Conservation (phyloP, 306 rosid genomes). For the Begonia masoniana region DNA sequence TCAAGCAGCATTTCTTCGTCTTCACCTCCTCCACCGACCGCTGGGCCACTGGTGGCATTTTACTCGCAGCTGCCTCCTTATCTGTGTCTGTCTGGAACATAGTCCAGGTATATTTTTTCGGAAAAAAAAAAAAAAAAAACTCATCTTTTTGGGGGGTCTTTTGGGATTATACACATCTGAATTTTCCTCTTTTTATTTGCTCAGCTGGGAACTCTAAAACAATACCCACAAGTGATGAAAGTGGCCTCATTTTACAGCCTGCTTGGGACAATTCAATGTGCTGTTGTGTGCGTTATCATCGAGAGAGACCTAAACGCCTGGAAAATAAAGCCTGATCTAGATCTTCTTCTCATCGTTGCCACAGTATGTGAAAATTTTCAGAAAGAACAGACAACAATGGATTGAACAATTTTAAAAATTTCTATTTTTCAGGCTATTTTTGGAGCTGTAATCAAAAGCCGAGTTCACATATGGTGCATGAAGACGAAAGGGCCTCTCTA, state of each 20-base stretch:
- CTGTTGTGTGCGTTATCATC: constrained; percentile 9
- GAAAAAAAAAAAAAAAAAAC: too few species aligned
- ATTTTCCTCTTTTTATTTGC: neutral
- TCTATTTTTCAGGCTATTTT: constrained; percentile 17
- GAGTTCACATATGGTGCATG: constrained; percentile 35
- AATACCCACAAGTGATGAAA: constrained; percentile 33
- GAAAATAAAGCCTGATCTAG: constrained; percentile 17
- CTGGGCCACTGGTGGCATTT: constrained; percentile 66
- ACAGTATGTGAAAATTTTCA: constrained; percentile 15
- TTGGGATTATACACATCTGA: neutral
- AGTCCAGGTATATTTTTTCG: constrained; percentile 20
- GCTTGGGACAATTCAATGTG: constrained; percentile 28
- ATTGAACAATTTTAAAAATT: neutral
- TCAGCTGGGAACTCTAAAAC: constrained; percentile 29
- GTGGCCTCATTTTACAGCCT: constrained; percentile 25
- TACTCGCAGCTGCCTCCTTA: constrained; percentile 45
- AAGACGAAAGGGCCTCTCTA: constrained; percentile 23
- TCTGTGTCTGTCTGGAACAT: constrained; percentile 45
- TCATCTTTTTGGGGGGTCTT: neutral
- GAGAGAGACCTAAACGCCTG: constrained; percentile 19
- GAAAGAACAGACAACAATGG: neutral
- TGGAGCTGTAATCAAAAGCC: constrained; percentile 19
- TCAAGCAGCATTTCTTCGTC: constrained; percentile 22
- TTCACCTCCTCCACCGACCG: constrained; percentile 51
- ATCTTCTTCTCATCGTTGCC: constrained; percentile 26